These are phyloP conservation scores for Fusarium papillatum DNA, from an alignment of 2,329 filamentous ascomycete genomes.

Conservation along the genomic window DNA sequence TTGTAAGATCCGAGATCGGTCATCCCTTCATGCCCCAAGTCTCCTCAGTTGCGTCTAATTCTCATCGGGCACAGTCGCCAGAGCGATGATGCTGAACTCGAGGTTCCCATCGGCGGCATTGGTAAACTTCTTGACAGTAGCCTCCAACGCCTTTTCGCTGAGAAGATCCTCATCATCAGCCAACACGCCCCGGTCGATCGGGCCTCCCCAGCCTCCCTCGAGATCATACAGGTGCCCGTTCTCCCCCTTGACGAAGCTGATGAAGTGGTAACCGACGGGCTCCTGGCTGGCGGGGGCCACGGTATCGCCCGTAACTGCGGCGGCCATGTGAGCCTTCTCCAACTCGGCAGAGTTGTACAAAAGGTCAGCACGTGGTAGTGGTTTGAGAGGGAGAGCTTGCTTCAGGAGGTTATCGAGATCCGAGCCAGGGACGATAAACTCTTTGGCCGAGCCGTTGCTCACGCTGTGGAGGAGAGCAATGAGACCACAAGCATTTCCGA, in stretches of 20 bases:
- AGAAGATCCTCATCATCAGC: slow-evolving; percentile 71
- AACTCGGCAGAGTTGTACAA: slow-evolving; percentile 79
- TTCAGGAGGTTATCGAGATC: slow-evolving; percentile 70
- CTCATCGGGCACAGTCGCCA: slow-evolving; percentile 42
- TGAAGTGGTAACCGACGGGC: slow-evolving; percentile 80
- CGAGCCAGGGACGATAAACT: slow-evolving; percentile 66
- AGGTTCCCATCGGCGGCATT: slow-evolving; percentile 50
- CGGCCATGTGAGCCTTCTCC: slow-evolving; percentile 80
- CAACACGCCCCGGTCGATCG: slow-evolving; percentile 74
- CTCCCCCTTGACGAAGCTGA: slow-evolving; percentile 81
- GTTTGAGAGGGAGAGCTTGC: slow-evolving; percentile 72
- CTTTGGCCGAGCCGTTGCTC: slow-evolving; percentile 74
- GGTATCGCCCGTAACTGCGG: slow-evolving; percentile 78
- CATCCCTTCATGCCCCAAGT: not conserved
- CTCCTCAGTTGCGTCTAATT: slow-evolving; percentile 13
- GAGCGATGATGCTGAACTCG: slow-evolving; percentile 56
- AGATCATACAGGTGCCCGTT: slow-evolving; percentile 82
- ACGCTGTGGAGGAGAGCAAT: slow-evolving; percentile 83
- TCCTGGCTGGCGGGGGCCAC: slow-evolving; percentile 72
- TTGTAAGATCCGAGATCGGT: not conserved
- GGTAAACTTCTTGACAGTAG: slow-evolving; percentile 64
- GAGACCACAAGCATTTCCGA: slow-evolving; percentile 85
- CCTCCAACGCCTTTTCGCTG: slow-evolving; percentile 76
- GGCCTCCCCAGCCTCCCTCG: slow-evolving; percentile 81
- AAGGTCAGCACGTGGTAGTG: slow-evolving; percentile 73